Base-by-base conservation (phyloP, 2,329 filamentous ascomycete genomes). In the Pezicula radicicola region DNA sequence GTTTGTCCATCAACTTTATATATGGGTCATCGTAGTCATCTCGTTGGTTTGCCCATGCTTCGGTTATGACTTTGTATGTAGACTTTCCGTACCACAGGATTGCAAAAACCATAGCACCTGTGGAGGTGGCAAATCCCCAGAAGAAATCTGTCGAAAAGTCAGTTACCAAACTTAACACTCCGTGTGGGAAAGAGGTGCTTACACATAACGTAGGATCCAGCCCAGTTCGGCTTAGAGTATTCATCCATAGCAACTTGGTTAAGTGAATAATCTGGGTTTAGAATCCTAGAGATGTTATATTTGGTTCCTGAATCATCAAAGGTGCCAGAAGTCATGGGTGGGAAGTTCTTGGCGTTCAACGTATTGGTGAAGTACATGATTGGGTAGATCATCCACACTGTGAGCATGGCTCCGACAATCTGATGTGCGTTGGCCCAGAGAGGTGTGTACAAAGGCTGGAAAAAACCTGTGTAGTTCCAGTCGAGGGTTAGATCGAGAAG, bases 371-470 rank as follows among this genome's bases (percentile, higher is more conserved):
- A 55, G 33, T 55, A 55, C 41, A 55, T 42, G 16, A 49, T 25
- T 6, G 53, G 53, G 19, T 49, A 49, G 10, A 55, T 43, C 13
- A 48, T 39, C 53, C 53, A 55, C n/a, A 51, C 51, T 2, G 48
- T 25, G 7, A 51, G 36, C 41, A 55, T 45, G 21, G 48, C 47
- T 28, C 53, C 53, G 84, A 88, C 80, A 39, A 88, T 66, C 0
- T 84, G 88, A 63, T 90, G 90, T 54, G 82, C 84, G 56, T 89
- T 89, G 10, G 85, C 87, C 63, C 85, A 81, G 81, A 85, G 89
- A 6, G 87, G 86, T 1, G 84, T 80, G 44, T 88, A 84, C 39
- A 88, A 68, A 2, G 84, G 55, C n/a, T 58, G 63, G 27, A 27
- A 50, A 48, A 53, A 57, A 36, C 25, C 13, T 30, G 49, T 33